Base-by-base conservation (phyloP, 371 early-diverging fungal genomes). In the Mitosporidium daphniae region DNA sequence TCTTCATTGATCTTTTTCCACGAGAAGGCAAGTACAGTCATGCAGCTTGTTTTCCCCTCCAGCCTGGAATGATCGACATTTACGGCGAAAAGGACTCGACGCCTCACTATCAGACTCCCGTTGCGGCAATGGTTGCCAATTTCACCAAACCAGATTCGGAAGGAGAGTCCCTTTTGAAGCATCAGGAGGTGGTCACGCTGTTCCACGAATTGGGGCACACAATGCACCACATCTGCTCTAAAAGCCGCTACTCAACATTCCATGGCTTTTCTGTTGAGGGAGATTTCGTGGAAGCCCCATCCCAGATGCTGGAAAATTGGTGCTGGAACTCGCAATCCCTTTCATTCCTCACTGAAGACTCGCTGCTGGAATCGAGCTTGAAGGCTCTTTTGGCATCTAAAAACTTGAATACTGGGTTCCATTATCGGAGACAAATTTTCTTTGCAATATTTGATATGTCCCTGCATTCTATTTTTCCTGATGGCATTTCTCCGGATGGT, bases 281-380 rank as follows among this genome's bases (percentile, higher is more conserved):
- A 31, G 77, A 75, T 36, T 75, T 75, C 41, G 63, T 74, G n/a
- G 77, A 75, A 48, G 64, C 66, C 4, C 77, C 74, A 12, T 64
- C 67, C 14, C 72, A 72, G 43, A 58, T 65, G 63, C 41, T 63
- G 10, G 61, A 62, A 41, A 62, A 59, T 29, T 17, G 10, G 1
- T 5, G 14, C 38, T 17, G 16, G 13, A 9, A 30, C 21, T 28
- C 8, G 4, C 19, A 32, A 8, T 8, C 15, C 12, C 22, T 14
- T n/a, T 14, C 6, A 3, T 6, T 16, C 20, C 18, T 27, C 14
- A 54, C 65, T 8, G 53, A 53, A 1, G 51, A 61, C 26, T 53
- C 56, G 14, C 53, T 72, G 12, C 67, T 72, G 0, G 56, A 53
- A 26, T 57, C 55, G 1, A 44, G 68, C 24, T 57, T 71, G 32